Conservation (phyloP, 2,329 filamentous ascomycete genomes). For the Cryphonectria parasitica region DNA sequence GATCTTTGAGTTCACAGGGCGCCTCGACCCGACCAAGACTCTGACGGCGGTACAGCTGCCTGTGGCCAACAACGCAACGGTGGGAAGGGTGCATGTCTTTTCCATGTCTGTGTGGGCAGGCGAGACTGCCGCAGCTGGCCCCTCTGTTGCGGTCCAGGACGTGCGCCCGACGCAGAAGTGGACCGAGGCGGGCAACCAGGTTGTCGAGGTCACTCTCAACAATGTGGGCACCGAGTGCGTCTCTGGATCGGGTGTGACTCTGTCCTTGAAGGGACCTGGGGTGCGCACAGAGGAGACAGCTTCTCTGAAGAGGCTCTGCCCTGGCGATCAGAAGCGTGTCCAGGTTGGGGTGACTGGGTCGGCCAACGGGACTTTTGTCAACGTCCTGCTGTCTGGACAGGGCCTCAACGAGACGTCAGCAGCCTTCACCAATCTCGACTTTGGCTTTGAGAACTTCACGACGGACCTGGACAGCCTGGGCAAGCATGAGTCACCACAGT, state of each 20-base stretch:
- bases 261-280: conserved; percentile 39
- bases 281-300: conserved; percentile 50
- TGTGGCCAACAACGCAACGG: conserved; percentile 40
- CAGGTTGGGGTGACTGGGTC: conserved; percentile 39
- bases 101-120: conserved; percentile 43
- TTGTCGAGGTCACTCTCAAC: conserved; percentile 46
- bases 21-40: conserved; percentile 43
- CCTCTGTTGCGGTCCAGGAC: conserved; percentile 41
- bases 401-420: conserved; percentile 26
- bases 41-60: conserved; percentile 47
- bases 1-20: conserved; percentile 49
- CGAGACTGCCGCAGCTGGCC: neutral
- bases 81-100: conserved; percentile 48
- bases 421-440: conserved; percentile 33
- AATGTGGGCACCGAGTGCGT: conserved; percentile 44
- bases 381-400: conserved; percentile 32
- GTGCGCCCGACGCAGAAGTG: conserved; percentile 50
- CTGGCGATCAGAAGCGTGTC: conserved; percentile 48
- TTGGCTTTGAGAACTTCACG: conserved; percentile 44
- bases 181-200: conserved; percentile 41
- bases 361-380: conserved; percentile 34
- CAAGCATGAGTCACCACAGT: conserved; percentile 36
- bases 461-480: conserved; percentile 41
- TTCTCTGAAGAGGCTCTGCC: conserved; percentile 45
- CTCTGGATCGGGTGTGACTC: conserved; percentile 36